Evolutionary conservation across 106 monocot species (phyloP).

Genomic region (Posidonia australis): DNA sequence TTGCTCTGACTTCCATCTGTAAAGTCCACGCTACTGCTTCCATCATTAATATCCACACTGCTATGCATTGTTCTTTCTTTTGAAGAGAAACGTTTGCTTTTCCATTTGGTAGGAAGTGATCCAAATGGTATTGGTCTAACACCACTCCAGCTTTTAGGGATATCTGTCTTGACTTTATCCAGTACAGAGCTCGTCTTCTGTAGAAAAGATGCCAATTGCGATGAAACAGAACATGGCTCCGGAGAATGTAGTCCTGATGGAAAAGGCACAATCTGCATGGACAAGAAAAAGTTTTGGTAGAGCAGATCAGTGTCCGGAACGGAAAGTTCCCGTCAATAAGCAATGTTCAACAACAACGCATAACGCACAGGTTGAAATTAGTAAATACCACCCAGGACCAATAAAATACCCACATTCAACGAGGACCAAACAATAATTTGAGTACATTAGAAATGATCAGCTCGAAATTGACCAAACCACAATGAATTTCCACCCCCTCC

Average conservation of each 20-base stretch:
- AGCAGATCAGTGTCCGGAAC: not conserved
- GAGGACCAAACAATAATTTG: no score
- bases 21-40: not conserved
- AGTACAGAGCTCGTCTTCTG: not conserved
- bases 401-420: no score
- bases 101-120: constrained; percentile 8
- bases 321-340: not conserved
- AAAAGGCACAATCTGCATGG: not conserved
- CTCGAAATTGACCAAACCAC: no score
- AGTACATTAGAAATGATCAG: no score
- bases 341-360: no score
- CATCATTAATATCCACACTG: not conserved
- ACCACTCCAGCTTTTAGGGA: not conserved
- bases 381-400: no score
- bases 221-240: constrained; percentile 1
- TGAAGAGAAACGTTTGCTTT: constrained; percentile 16
- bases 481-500: no score
- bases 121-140: not conserved
- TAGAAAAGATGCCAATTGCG: constrained; percentile 3
- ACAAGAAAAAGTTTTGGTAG: not conserved
- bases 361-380: no score
- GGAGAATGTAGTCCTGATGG: not conserved
- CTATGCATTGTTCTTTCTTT: constrained; percentile 18
- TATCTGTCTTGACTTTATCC: constrained; percentile 1
- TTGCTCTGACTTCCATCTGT: constrained; percentile 11